Base-by-base conservation (phyloP, 1,284 basidiomycete species). In the Cerrena zonata region DNA sequence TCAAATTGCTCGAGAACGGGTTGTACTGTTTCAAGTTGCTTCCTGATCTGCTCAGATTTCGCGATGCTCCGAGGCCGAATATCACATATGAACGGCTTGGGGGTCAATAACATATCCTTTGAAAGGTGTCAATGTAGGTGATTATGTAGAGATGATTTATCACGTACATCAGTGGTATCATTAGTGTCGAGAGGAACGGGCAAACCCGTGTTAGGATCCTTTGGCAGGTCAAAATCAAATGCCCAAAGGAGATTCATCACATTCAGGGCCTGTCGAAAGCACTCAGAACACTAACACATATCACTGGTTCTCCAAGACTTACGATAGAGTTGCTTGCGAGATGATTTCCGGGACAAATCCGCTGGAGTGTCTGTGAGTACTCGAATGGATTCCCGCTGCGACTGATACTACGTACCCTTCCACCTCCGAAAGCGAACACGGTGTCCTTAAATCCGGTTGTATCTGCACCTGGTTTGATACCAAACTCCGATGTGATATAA, bases 271-370 rank as follows among this genome's bases (percentile, higher is more conserved):
- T 55, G 44, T 11, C 11, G 10, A 21, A 12, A 34, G 30, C 7
- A 7, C 15, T 15, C 30, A 15, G 30, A 34, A 34, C 30, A 34
- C 30, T 34, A 15, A 15, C 7, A 7, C 30, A 34, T 34, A 15
- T 15, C 30, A 15, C 7, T 34, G 15, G 7, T 7, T 15, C 7
- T 7, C 30, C 30, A 7, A 15, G 36, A 47, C 52, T 47, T 26
- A 57, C 55, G 25, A 54, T 34, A 4, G 53, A 55, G 55, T 60
- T 36, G 49, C 53, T 22, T 2, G 57, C 60, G 24, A 63, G 24
- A 24, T 55, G 52, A 39, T 56, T 54, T 1, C 60, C 61, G 4
- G 59, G 54, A 49, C 61, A 63, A 23, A 59, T 53, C 15, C 60
- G 44, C 56, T 61, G 13, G 19, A 23, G 5, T 7, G 26, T 23